phyloP scores from a whole-genome alignment of 2,329 filamentous ascomycete genomes.

The Zasmidium angulare region DNA sequence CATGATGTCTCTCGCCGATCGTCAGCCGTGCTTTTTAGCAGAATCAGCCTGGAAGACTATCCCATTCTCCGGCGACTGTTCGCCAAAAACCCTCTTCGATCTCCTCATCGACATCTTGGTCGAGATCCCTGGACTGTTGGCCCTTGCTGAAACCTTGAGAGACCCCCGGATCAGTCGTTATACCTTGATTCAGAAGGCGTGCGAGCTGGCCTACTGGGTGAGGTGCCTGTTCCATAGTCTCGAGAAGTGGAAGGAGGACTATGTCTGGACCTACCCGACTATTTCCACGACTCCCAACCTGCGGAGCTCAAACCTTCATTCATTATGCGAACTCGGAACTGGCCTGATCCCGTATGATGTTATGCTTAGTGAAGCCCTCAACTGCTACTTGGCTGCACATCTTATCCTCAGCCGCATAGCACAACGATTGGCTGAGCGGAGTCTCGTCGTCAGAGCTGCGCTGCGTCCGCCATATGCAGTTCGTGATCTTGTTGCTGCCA shows the following conservation, averaged over 20 bases:
- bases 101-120: conserved; percentile 6
- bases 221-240: conserved; percentile 5
- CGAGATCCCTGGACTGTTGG: conserved; percentile 8
- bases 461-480: conserved; percentile 7
- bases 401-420: conserved; percentile 11
- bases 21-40: conserved; percentile 8
- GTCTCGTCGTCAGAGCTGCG: conserved; percentile 6
- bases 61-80: conserved; percentile 10
- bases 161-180: conserved; percentile 2
- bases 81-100: conserved; percentile 11
- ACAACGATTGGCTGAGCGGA: conserved; percentile 5
- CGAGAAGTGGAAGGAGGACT: conserved; percentile 10
- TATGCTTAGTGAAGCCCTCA: conserved; percentile 10
- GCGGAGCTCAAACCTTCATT: conserved; percentile 3
- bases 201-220: conserved; percentile 6
- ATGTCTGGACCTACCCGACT: conserved; percentile 6
- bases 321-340: conserved; percentile 8
- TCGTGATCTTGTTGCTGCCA: conserved; percentile 9
- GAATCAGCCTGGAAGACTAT: conserved; percentile 7
- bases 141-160: conserved; percentile 1
- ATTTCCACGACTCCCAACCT: background rate
- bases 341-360: conserved; percentile 1
- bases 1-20: conserved; percentile 6
- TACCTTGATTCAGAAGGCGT: conserved; percentile 5
- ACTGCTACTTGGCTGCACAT: conserved; percentile 10